These are phyloP conservation scores for Nigrograna mackinnonii DNA, from an alignment of 2,329 filamentous ascomycete species.

Conservation along the genomic window DNA sequence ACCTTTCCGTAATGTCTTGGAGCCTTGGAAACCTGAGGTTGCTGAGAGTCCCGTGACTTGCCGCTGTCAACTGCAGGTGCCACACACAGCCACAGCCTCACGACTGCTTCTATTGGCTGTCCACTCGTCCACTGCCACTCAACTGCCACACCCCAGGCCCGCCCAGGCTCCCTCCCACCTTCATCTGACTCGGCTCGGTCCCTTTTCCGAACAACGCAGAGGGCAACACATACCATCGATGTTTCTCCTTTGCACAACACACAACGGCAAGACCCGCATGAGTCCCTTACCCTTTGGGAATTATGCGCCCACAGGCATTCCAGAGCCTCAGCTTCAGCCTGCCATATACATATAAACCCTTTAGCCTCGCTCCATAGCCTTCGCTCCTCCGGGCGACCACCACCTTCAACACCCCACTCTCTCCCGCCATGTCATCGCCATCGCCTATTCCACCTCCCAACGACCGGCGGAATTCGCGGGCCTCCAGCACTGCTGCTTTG, in stretches of 20 bases:
- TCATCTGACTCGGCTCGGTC: too few species aligned
- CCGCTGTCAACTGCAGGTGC: too few species aligned
- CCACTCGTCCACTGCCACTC: too few species aligned
- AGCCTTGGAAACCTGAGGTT: too few species aligned
- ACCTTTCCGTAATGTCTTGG: too few species aligned
- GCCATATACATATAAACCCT: constrained; percentile 17
- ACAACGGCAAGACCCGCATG: constrained; percentile 6
- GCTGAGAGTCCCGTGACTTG: too few species aligned
- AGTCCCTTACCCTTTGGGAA: constrained; percentile 10
- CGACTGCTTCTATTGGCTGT: too few species aligned
- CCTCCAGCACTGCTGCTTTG: constrained; percentile 32
- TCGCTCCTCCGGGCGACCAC: neutral
- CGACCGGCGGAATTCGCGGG: constrained; percentile 38
- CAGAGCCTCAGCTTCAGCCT: constrained; percentile 13
- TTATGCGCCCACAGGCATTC: constrained; percentile 27
- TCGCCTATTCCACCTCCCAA: constrained; percentile 39
- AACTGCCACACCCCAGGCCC: too few species aligned
- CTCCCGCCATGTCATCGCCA: constrained; percentile 35
- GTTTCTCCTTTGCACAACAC: constrained; percentile 26
- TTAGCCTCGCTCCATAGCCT: constrained; percentile 5
- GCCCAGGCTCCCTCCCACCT: too few species aligned
- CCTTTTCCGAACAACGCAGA: too few species aligned
- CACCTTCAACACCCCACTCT: neutral
- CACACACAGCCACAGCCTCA: too few species aligned
- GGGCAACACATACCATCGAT: constrained; percentile 16